Evolutionary conservation across 2,329 filamentous ascomycete species (phyloP).

Genomic region (Talaromyces sp.): DNA sequence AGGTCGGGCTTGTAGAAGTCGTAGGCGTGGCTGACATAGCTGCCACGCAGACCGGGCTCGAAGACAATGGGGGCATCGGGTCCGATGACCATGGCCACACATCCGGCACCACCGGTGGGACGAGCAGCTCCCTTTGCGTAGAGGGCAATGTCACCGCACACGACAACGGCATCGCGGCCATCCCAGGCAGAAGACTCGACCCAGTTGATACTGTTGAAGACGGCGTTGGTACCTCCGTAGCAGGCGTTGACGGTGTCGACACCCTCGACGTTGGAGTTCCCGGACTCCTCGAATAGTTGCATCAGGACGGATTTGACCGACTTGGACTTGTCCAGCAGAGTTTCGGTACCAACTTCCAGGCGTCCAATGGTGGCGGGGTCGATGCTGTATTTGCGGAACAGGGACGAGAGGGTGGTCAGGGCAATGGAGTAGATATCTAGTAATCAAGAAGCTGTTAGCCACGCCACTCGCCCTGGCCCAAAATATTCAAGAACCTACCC

Average conservation of each 20-base stretch:
- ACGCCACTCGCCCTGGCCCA: neutral
- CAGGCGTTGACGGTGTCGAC: constrained; percentile 80
- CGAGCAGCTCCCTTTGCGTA: constrained; percentile 80
- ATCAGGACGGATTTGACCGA: constrained; percentile 84
- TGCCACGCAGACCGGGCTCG: constrained; percentile 73
- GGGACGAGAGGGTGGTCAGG: constrained; percentile 70
- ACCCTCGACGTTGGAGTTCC: constrained; percentile 80
- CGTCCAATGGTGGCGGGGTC: constrained; percentile 72
- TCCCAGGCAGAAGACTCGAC: constrained; percentile 84
- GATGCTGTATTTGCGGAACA: constrained; percentile 78
- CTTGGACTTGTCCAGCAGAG: constrained; percentile 83
- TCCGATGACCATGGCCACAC: constrained; percentile 72
- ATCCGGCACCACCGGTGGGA: constrained; percentile 74
- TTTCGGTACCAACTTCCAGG: constrained; percentile 81
- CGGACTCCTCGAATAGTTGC: constrained; percentile 68
- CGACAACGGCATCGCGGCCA: constrained; percentile 72
- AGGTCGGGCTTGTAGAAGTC: constrained; percentile 90
- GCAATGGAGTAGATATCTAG: constrained; percentile 83
- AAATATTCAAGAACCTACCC: constrained; percentile 48
- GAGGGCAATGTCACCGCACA: constrained; percentile 77
- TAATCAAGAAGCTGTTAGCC: constrained; percentile 28
- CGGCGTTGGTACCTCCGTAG: constrained; percentile 79
- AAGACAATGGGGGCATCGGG: constrained; percentile 71
- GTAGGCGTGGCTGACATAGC: constrained; percentile 78
- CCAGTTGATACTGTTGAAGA: constrained; percentile 83